A percentile compares a stretch with the other conserved stretches of the same genome.
Conservation (phyloP, 2,329 filamentous ascomycete genomes). For the Phaeosphaeria sp. region DNA sequence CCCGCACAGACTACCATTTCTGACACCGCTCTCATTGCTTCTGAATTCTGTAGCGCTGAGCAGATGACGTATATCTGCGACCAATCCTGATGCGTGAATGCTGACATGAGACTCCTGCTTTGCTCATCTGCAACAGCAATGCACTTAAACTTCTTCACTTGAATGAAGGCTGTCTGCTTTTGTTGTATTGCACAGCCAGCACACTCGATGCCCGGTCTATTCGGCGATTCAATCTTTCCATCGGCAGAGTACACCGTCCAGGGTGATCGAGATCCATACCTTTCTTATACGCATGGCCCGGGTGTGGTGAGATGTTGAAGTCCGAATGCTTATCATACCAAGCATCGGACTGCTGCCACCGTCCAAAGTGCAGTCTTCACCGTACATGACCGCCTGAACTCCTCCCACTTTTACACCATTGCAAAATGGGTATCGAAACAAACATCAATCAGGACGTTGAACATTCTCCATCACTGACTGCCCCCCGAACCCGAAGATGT, state of each 20-base stretch:
- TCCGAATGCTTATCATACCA: neutral
- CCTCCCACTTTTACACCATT: neutral
- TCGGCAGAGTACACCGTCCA: neutral
- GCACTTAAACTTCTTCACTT: neutral
- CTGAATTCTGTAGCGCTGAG: too few species aligned
- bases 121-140: neutral
- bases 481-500: neutral
- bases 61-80: too few species aligned
- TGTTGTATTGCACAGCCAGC: neutral
- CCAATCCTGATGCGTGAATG: neutral
- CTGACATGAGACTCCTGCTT: neutral
- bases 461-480: neutral
- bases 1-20: too few species aligned
- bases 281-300: neutral
- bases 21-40: too few species aligned
- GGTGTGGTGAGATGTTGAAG: neutral
- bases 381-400: neutral
- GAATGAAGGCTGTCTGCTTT: neutral
- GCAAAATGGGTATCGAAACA: neutral
- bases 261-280: neutral
- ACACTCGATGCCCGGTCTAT: neutral
- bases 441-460: neutral
- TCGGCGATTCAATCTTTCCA: neutral
- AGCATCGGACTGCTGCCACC: neutral
- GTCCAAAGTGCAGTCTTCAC: neutral